Base-by-base conservation (phyloP, 345 rosid species). In the Aquilaria yunnanensis region DNA sequence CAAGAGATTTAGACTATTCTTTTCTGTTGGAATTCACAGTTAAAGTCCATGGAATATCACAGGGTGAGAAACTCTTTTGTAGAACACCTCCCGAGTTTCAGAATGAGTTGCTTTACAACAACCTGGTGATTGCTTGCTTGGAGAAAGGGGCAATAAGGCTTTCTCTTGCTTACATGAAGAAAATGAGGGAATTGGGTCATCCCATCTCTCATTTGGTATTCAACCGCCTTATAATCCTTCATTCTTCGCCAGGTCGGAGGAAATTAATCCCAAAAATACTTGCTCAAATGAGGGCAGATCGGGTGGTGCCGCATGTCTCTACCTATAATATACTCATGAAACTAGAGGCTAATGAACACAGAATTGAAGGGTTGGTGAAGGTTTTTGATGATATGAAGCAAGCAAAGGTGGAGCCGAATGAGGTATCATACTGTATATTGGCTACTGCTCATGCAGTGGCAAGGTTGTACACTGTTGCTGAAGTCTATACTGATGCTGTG, bases 321-420 rank as follows among this genome's bases (percentile, higher is more conserved):
- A 90, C 97, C 4, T 93, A 80, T 63, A 85, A 90, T 63, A 93
- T 90, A 72, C 81, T 90, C 72, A 86, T 90, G 96, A 93, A 93
- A 75, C 86, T 88, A 16, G 96, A 86, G 77, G 92, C 90, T 10
- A 90, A 85, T 68, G 94, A 88, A 37, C 95, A 88, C 59, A 86
- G 85, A 51, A 70, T 85, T 10, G 97, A 85, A 5, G 86, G 89
- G 13, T 70, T 90, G 69, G 45, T 78, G 12, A 90, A 83, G 68
- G 85, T 81, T 59, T 90, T 76, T 41, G 49, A 75, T 46, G 75
- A 81, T 46, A 90, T 90, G 97, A 82, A 77, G 81, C 73, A 63
- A 72, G 78, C 59, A 23, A 59, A 71, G 32, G 85, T 88, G 61
- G 85, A 90, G 79, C 90, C 92, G 0, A 85, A 83, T 69, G 98